Percentiles rank a stretch among this genome's conserved stretches.
These are phyloP conservation scores for Lepidium campestre DNA, from an alignment of 441 rosid genomes.

Conservation along the genomic window DNA sequence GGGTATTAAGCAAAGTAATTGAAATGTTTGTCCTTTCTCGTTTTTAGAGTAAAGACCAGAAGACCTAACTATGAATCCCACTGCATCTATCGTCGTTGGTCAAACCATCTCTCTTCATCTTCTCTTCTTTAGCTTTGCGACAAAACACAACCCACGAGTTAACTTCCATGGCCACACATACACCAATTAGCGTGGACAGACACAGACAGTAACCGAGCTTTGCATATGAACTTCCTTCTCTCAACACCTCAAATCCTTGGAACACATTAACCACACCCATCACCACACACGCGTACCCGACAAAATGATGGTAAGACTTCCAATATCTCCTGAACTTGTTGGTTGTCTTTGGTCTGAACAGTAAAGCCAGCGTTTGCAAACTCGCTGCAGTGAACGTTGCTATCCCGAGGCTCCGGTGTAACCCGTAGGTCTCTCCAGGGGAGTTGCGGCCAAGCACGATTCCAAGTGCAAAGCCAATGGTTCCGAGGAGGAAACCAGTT, in stretches of 20 bases:
- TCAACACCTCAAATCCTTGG: slow-evolving; percentile 88
- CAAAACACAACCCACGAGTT: slow-evolving; percentile 93
- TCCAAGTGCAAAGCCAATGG: slow-evolving; percentile 69
- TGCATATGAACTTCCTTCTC: slow-evolving; percentile 57
- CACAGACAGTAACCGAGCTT: slow-evolving; percentile 74
- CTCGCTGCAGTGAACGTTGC: slow-evolving; percentile 53
- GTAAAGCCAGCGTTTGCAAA: slow-evolving; percentile 70
- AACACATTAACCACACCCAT: slow-evolving; percentile 88
- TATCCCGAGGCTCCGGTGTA: slow-evolving; percentile 77
- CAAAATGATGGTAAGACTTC: slow-evolving; percentile 96
- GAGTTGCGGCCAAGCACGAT: slow-evolving; percentile 61
- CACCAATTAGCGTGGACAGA: slow-evolving; percentile 63
- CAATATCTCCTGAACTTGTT: slow-evolving; percentile 82
- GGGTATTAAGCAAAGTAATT: neutral
- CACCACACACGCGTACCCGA: slow-evolving; percentile 85
- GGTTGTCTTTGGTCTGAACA: slow-evolving; percentile 83
- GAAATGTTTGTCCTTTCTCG: neutral
- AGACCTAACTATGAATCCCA: slow-evolving; percentile 32
- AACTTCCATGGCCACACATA: slow-evolving; percentile 82
- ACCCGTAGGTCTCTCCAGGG: slow-evolving; percentile 54
- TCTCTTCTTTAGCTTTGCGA: slow-evolving; percentile 86
- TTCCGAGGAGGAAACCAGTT: slow-evolving; percentile 50
- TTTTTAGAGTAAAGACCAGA: slow-evolving; percentile 10
- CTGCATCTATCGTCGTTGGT: slow-evolving; percentile 32
- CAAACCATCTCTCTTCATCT: slow-evolving; percentile 79